phyloP scores from a whole-genome alignment of 2,329 filamentous ascomycete species.

The Huntiella moniliformis region DNA sequence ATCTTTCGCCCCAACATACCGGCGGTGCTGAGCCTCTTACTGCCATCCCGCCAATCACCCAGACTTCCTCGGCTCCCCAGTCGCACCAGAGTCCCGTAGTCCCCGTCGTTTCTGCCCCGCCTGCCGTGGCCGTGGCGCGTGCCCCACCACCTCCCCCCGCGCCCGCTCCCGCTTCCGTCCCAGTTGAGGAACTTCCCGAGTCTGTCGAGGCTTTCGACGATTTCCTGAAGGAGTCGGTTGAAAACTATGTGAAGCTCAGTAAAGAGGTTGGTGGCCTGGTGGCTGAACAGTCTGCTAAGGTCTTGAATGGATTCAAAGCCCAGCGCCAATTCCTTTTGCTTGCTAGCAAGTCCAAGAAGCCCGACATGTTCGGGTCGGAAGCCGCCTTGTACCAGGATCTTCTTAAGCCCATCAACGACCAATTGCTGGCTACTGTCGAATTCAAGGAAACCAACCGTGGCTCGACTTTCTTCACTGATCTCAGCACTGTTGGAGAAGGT shows the following conservation, averaged over 20 bases:
- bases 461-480: slow-evolving; percentile 56
- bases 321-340: slow-evolving; percentile 79
- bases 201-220: slow-evolving; percentile 76
- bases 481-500: slow-evolving; percentile 76
- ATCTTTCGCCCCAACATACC: slow-evolving; percentile 32
- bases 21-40: slow-evolving; percentile 17
- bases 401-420: slow-evolving; percentile 70
- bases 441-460: slow-evolving; percentile 67
- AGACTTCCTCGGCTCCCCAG: background rate
- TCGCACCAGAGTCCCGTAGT: too few relatives aligned
- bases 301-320: slow-evolving; percentile 52
- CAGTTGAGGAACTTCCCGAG: slow-evolving; percentile 45
- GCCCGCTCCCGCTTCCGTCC: slow-evolving; percentile 18
- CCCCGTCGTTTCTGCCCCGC: too few relatives aligned
- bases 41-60: slow-evolving; percentile 3
- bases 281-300: slow-evolving; percentile 51
- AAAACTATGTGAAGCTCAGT: slow-evolving; percentile 61
- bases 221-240: slow-evolving; percentile 55
- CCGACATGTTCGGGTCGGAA: slow-evolving; percentile 43
- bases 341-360: slow-evolving; percentile 81
- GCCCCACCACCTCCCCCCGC: slow-evolving; percentile 12
- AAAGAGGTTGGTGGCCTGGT: slow-evolving; percentile 59
- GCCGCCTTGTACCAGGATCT: slow-evolving; percentile 54
- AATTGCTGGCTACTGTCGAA: slow-evolving; percentile 59
- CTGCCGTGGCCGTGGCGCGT: too few relatives aligned